Percentiles rank a stretch among this genome's conserved stretches.
These are phyloP conservation scores for Phragmites australis DNA, from an alignment of 176 grass and related monocot species.

Conservation along the genomic window DNA sequence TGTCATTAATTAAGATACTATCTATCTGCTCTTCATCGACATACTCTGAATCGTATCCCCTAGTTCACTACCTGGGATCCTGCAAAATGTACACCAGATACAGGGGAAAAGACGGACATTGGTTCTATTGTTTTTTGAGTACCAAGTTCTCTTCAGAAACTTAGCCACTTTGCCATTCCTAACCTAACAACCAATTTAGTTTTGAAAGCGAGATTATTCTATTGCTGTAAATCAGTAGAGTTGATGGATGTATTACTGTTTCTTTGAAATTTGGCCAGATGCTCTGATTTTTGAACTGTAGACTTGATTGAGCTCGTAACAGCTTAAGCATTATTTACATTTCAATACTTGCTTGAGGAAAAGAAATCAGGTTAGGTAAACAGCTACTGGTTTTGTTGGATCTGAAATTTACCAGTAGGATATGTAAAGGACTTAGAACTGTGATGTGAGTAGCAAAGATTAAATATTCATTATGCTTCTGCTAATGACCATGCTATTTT, in stretches of 20 bases:
- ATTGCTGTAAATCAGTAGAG: no score
- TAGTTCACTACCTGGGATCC: not conserved
- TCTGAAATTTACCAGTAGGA: not conserved
- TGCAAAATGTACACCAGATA: not conserved
- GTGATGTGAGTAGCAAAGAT: not conserved
- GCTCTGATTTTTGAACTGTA: not conserved
- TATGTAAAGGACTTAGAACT: not conserved
- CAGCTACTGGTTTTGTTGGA: not conserved
- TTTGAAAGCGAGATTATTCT: not conserved
- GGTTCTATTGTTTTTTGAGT: not conserved
- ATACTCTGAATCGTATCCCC: not conserved
- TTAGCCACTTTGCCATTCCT: not conserved
- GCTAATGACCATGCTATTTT: not conserved
- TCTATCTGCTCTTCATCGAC: not conserved
- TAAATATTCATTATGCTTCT: not conserved
- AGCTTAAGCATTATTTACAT: no score
- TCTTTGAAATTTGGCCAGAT: not conserved
- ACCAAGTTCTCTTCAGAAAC: not conserved
- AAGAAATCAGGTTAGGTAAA: not conserved
- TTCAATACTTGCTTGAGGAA: not conserved
- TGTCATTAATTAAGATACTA: not conserved
- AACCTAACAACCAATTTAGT: not conserved
- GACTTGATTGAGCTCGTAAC: not conserved
- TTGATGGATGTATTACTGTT: not conserved
- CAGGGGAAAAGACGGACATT: not conserved